Evolutionary conservation across 1,284 basidiomycete genomes (phyloP), one percentile per base, ranked within the genome.

Genomic region (Volvariella surrecta): DNA sequence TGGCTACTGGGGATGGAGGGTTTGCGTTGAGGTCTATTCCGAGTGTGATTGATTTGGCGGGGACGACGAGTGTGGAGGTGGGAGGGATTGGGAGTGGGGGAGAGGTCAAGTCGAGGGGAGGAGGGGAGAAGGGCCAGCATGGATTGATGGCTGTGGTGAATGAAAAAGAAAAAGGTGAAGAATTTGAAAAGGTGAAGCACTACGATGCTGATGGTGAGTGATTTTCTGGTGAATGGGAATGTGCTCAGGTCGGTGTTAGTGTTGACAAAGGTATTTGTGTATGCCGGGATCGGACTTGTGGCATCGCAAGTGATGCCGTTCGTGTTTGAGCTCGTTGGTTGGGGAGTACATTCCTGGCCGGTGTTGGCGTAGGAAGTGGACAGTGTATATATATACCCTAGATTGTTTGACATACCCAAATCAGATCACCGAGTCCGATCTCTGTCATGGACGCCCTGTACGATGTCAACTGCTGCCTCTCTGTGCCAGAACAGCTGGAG

Each of bases 221-320:
- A 20, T 39, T 39, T 10, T 7, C 20, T 15, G 4, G 4, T 6
- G 15, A 10, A n/a, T 6, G n/a, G 7, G 8, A 4, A 24, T 48
- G 4, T 31, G 38, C 15, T 42, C 3, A 45, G 10, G 50, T 15
- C 20, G n/a, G 44, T 21, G 43, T 8, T 40, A 91, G 90, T 95
- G 6, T 62, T 94, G 49, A 94, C 92, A 21, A 95, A 94, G 65
- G 84, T 94, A 2, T 79, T 91, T 39, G 92, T 95, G 2, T 97
- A 96, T 57, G 74, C 76, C 41, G 91, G 90, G 0, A 94, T 96
- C 47, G 89, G 77, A 0, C 58, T 87, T 19, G 58, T 93, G 13
- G 76, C 82, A 0, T 62, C 67, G 3, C 77, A 82, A 46, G 58
- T 68, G 1, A 64, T 83, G 22, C 89, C 89, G 0, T 58, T 81